phyloP scores from a whole-genome alignment of 2,329 filamentous ascomycete genomes.

The Rutstroemia sydowiana region DNA sequence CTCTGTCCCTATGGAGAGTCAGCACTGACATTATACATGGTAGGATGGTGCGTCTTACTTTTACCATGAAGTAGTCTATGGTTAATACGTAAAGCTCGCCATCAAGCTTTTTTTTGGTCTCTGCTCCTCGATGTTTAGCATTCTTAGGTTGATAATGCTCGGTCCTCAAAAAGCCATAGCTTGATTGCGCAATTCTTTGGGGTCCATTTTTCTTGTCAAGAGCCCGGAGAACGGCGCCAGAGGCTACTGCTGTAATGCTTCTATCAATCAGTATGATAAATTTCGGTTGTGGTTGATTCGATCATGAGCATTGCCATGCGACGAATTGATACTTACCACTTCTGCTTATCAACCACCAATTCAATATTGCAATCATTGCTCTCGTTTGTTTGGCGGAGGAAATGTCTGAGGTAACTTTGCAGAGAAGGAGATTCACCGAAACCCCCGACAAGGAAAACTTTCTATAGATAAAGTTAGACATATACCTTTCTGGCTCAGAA shows the following conservation, averaged over 20 bases:
- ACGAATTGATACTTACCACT: conserved; percentile 3
- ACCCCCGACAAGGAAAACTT: conserved; percentile 23
- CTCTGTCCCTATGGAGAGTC: conserved; percentile 8
- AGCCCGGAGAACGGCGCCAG: conserved; percentile 16
- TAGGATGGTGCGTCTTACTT: conserved; percentile 2
- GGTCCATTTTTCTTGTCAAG: conserved; percentile 18
- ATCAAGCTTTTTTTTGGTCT: conserved; percentile 11
- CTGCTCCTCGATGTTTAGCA: conserved; percentile 5
- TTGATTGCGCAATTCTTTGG: conserved; percentile 9
- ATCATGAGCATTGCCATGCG: too few species aligned
- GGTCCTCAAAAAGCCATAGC: conserved; percentile 15
- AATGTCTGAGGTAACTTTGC: conserved; percentile 9
- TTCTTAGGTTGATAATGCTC: conserved; percentile 10
- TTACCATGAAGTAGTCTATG: conserved; percentile 18
- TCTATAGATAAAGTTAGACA: conserved; percentile 12
- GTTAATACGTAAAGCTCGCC: conserved; percentile 12
- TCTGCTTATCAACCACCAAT: conserved; percentile 4
- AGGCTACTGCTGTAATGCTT: conserved; percentile 17
- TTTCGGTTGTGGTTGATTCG: too few species aligned
- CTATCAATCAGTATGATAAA: neutral
- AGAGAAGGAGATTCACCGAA: conserved; percentile 20
- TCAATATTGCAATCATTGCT: neutral
- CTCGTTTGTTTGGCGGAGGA: neutral
- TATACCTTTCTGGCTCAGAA: too few species aligned
- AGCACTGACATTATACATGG: neutral